Conservation (phyloP, 139 green algal species). For the Spirogloea muscicola region DNA sequence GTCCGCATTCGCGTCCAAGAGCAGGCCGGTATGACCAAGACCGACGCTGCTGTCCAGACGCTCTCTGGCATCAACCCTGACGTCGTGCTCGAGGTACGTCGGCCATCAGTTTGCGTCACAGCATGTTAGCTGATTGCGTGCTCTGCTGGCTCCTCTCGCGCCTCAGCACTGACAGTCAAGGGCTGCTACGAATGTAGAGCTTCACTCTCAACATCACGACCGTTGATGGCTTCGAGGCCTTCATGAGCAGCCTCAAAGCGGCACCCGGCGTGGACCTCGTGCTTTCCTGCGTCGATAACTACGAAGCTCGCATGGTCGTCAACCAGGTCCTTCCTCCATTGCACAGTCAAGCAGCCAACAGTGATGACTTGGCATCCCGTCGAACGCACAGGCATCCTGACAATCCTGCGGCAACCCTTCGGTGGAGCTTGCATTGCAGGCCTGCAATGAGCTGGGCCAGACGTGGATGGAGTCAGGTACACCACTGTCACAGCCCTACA, state of each 20-base stretch:
- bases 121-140: too few relatives aligned
- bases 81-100: slow-evolving; percentile 45
- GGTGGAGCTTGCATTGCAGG: too few relatives aligned
- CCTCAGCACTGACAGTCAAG: too few relatives aligned
- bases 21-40: slow-evolving; percentile 91
- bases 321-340: slow-evolving; percentile 83
- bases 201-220: slow-evolving; percentile 97
- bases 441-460: slow-evolving; percentile 90
- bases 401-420: too few relatives aligned
- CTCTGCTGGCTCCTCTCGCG: too few relatives aligned
- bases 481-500: background rate
- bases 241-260: slow-evolving; percentile 58
- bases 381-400: too few relatives aligned
- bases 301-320: slow-evolving; percentile 95
- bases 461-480: slow-evolving; percentile 85
- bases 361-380: too few relatives aligned
- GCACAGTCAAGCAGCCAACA: too few relatives aligned
- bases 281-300: slow-evolving; percentile 97
- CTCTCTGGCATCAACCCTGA: slow-evolving; percentile 92
- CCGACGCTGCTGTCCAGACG: slow-evolving; percentile 83
- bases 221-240: slow-evolving; percentile 79
- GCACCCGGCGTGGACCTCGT: slow-evolving; percentile 76
- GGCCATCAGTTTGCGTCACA: too few relatives aligned
- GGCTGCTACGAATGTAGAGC: too few relatives aligned
- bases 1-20: too few relatives aligned